phyloP scores from a whole-genome alignment of 257 asterid genomes.

The Schizonepeta tenuifolia region DNA sequence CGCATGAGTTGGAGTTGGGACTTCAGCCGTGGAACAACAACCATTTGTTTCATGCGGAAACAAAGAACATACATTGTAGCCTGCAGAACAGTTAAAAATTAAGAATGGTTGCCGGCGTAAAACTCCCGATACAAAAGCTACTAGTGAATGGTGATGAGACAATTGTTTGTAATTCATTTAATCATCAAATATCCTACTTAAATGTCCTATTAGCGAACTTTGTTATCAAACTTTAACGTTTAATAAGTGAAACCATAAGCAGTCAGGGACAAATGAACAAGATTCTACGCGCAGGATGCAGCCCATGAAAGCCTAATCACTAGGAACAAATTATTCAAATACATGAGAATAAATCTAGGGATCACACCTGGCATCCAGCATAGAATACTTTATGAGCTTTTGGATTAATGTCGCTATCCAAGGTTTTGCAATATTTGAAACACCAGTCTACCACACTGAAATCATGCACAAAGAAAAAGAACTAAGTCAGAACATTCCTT shows the following conservation, averaged over 20 bases:
- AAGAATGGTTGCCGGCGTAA: too few relatives aligned
- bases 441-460: constrained; percentile 85
- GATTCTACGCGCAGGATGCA: too few relatives aligned
- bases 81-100: constrained; percentile 46
- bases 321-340: not conserved
- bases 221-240: not conserved
- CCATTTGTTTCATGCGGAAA: constrained; percentile 82
- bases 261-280: not conserved
- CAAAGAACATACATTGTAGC: constrained; percentile 90
- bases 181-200: not conserved
- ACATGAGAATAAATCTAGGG: constrained; percentile 4
- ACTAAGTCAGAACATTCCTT: constrained; percentile 27
- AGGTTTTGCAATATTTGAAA: constrained; percentile 63
- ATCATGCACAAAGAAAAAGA: constrained; percentile 22
- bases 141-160: too few relatives aligned
- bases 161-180: not conserved
- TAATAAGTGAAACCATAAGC: not conserved
- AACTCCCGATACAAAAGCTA: too few relatives aligned
- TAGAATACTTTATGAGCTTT: constrained; percentile 77
- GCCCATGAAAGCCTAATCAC: too few relatives aligned
- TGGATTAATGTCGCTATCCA: constrained; percentile 58
- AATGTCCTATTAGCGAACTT: not conserved
- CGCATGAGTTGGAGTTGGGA: constrained; percentile 60
- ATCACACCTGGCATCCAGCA: constrained; percentile 89
- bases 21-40: constrained; percentile 58